Conservation (phyloP, 768 basidiomycete genomes). For the Mycena pura region DNA sequence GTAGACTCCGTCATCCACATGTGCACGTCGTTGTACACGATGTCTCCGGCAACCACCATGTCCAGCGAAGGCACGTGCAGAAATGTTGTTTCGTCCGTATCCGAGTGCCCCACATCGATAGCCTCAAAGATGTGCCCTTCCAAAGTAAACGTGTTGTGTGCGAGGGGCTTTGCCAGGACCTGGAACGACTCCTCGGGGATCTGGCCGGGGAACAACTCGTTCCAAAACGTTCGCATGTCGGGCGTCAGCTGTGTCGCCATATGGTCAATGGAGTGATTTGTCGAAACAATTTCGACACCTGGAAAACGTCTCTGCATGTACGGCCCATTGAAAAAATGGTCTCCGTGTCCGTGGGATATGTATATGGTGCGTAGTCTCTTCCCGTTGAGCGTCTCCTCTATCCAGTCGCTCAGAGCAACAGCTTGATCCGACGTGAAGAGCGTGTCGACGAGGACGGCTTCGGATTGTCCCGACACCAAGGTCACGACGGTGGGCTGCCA, state of each 20-base stretch:
- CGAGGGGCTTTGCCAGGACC: slow-evolving; percentile 8
- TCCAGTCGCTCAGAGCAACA: slow-evolving; percentile 9
- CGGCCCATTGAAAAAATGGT: slow-evolving; percentile 10
- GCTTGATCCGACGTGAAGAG: slow-evolving; percentile 10
- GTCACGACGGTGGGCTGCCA: slow-evolving; percentile 9
- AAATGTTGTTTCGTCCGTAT: slow-evolving; percentile 16
- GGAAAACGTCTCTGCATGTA: slow-evolving; percentile 12
- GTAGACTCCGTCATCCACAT: slow-evolving; percentile 12
- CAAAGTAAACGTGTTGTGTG: slow-evolving; percentile 5
- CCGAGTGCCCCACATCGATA: slow-evolving; percentile 11
- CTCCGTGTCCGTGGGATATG: slow-evolving; percentile 14
- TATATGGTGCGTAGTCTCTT: slow-evolving; percentile 6
- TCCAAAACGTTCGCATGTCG: slow-evolving; percentile 3
- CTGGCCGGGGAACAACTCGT: slow-evolving; percentile 9
- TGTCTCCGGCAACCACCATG: slow-evolving; percentile 12
- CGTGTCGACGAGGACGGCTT: slow-evolving; percentile 15
- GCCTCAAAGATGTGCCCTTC: slow-evolving; percentile 15
- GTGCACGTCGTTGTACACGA: slow-evolving; percentile 14
- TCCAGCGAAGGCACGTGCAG: slow-evolving; percentile 10
- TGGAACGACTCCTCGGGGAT: slow-evolving; percentile 16
- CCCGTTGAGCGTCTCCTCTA: slow-evolving; percentile 2
- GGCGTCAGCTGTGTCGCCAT: slow-evolving; percentile 12
- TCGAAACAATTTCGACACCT: slow-evolving; percentile 6
- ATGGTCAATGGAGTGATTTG: slow-evolving; percentile 9
- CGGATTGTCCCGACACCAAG: slow-evolving; percentile 1